These are phyloP conservation scores for Orbilia ellipsospora DNA, from an alignment of 2,329 filamentous ascomycete genomes.

Conservation along the genomic window DNA sequence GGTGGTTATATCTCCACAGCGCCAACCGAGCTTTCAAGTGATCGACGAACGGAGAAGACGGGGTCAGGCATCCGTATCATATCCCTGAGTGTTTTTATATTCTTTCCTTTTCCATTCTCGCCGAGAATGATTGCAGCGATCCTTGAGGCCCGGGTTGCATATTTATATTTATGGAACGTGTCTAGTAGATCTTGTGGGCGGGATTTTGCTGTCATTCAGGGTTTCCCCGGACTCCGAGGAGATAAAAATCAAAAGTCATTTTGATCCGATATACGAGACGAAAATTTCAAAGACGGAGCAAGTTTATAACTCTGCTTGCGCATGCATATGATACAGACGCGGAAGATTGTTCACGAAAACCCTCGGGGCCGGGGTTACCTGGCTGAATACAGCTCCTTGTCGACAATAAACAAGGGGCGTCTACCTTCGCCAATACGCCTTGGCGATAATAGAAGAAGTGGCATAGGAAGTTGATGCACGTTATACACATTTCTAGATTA, in stretches of 20 bases:
- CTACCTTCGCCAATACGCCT: conserved; percentile 47
- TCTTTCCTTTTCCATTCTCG: conserved; percentile 36
- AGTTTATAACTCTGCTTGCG: not conserved
- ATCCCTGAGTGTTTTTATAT: conserved; percentile 2
- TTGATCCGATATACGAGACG: conserved; percentile 53
- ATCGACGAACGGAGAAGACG: conserved; percentile 46
- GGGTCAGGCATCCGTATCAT: conserved; percentile 49
- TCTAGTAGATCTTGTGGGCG: no score
- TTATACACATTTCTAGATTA: conserved; percentile 23
- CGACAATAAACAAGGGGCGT: conserved; percentile 29
- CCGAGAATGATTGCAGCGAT: conserved; percentile 24
- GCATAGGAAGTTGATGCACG: not conserved
- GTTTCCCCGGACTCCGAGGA: conserved; percentile 46
- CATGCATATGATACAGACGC: conserved; percentile 2
- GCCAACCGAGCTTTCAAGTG: conserved; percentile 53
- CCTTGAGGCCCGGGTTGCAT: conserved; percentile 20
- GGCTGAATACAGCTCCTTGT: conserved; percentile 20
- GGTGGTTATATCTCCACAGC: conserved; percentile 25
- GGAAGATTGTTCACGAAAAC: conserved; percentile 20
- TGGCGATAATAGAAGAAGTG: conserved; percentile 39
- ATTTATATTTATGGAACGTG: not conserved
- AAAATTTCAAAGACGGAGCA: conserved; percentile 8
- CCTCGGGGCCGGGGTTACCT: conserved; percentile 26
- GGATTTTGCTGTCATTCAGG: conserved; percentile 14
- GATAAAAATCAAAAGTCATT: conserved; percentile 10